These are phyloP conservation scores for Sicyos edulis DNA, from an alignment of 306 rosid genomes.

Conservation along the genomic window DNA sequence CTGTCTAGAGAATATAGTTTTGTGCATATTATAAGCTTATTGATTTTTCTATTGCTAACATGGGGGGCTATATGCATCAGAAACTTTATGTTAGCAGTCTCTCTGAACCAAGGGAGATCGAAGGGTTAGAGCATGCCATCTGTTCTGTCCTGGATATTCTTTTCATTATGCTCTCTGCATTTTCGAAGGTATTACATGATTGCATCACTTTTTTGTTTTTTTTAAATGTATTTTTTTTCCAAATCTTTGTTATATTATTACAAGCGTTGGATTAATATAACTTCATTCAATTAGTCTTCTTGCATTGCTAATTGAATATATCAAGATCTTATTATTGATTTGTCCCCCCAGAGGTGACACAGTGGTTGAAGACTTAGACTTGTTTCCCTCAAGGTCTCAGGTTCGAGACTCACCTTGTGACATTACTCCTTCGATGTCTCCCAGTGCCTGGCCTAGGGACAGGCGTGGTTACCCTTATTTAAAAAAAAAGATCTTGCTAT, in stretches of 20 bases:
- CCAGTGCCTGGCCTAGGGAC: no score
- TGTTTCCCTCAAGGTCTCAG: no score
- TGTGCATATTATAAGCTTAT: slow-evolving; percentile 19
- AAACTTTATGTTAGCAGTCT: slow-evolving; percentile 59
- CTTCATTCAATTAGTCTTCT: background rate
- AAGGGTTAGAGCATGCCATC: slow-evolving; percentile 68
- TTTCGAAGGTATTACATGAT: slow-evolving; percentile 56
- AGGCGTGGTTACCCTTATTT: no score
- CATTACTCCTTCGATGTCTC: no score
- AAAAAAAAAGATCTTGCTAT: background rate
- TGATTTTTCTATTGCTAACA: slow-evolving; percentile 24
- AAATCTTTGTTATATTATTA: background rate
- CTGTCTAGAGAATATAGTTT: slow-evolving; percentile 26
- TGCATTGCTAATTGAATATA: background rate
- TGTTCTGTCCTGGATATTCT: slow-evolving; percentile 64
- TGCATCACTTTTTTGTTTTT: slow-evolving; percentile 15
- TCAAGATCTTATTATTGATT: no score
- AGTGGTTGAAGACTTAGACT: no score
- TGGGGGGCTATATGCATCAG: slow-evolving; percentile 35
- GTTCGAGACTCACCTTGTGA: no score
- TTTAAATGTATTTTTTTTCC: slow-evolving; percentile 9
- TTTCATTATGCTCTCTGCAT: slow-evolving; percentile 54
- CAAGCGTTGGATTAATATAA: background rate
- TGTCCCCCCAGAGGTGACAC: no score
- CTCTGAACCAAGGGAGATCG: slow-evolving; percentile 72